Evolutionary conservation across 768 basidiomycete species (phyloP).

Genomic region (Hypsizygus marmoreus): DNA sequence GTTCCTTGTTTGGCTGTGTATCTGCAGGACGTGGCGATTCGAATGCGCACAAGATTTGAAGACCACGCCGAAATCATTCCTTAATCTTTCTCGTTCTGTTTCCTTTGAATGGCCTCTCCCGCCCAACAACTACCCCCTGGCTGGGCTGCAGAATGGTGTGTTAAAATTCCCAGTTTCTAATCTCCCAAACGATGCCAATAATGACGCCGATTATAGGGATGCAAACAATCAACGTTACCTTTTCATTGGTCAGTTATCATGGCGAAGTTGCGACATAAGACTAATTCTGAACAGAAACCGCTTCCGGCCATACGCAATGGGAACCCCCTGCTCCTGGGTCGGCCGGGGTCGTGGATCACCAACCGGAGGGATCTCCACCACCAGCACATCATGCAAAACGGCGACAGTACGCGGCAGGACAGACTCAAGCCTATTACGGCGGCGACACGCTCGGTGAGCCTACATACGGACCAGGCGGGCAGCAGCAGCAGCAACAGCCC

Average conservation of each 20-base stretch:
- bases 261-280: slow-evolving; percentile 12
- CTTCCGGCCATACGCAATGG: slow-evolving; percentile 87
- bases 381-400: slow-evolving; percentile 63
- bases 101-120: slow-evolving; percentile 48
- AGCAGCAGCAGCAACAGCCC: slow-evolving; percentile 41
- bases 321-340: slow-evolving; percentile 61
- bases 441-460: slow-evolving; percentile 47
- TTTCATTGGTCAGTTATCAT: slow-evolving; percentile 74
- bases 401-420: slow-evolving; percentile 92
- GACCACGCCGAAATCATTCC: slow-evolving; percentile 12
- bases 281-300: slow-evolving; percentile 61
- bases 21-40: slow-evolving; percentile 32
- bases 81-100: slow-evolving; percentile 15
- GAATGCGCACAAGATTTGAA: slow-evolving; percentile 1
- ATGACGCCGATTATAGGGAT: slow-evolving; percentile 59
- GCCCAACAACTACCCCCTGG: slow-evolving; percentile 82
- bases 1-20: slow-evolving; percentile 27
- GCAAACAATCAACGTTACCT: slow-evolving; percentile 76
- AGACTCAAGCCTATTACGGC: slow-evolving; percentile 88
- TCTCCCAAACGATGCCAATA: slow-evolving; percentile 8
- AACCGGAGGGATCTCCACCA: slow-evolving; percentile 43
- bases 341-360: slow-evolving; percentile 36
- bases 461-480: slow-evolving; percentile 36
- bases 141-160: slow-evolving; percentile 91
- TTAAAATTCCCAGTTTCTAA: slow-evolving; percentile 9